Conservation (phyloP, 768 basidiomycete genomes). For the Cubamyces lactineus region DNA sequence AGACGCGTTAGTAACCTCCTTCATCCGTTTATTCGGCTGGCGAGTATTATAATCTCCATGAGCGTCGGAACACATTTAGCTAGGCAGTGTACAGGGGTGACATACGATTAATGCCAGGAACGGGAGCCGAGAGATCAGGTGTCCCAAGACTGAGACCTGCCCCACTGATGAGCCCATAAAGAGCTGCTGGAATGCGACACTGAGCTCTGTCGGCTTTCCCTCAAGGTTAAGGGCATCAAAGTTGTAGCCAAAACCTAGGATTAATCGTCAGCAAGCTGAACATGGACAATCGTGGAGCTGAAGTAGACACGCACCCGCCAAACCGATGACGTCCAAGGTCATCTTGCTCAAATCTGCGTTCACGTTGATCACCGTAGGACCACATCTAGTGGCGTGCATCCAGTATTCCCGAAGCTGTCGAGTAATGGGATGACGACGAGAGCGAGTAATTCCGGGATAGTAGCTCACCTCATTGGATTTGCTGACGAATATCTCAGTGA, state of each 20-base stretch:
- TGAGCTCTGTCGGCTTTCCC: conserved; percentile 35
- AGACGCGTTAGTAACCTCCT: conserved; percentile 10
- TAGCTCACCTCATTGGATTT: conserved; percentile 52
- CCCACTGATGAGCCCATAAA: conserved; percentile 16
- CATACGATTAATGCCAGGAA: conserved; percentile 28
- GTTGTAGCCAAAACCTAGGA: conserved; percentile 39
- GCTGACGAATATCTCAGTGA: conserved; percentile 59
- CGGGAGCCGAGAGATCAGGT: conserved; percentile 23
- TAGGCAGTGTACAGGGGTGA: not conserved
- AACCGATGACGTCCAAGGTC: conserved; percentile 48
- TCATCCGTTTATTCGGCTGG: conserved; percentile 10
- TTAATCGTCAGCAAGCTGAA: too few species aligned
- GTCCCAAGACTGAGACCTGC: not conserved
- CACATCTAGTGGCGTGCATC: conserved; percentile 33
- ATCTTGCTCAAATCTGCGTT: conserved; percentile 38
- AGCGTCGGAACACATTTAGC: not conserved
- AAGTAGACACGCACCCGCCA: conserved; percentile 36
- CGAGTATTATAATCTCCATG: too few species aligned
- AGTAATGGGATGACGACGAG: too few species aligned
- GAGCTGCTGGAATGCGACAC: conserved; percentile 33
- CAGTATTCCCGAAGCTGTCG: conserved; percentile 29
- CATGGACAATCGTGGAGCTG: too few species aligned
- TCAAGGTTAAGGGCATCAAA: conserved; percentile 37
- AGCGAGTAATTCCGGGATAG: too few species aligned
- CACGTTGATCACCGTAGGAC: conserved; percentile 35